Evolutionary conservation across 1,284 basidiomycete genomes (phyloP), one percentile per base, ranked within the genome.

Genomic region (Porodaedalea pini): DNA sequence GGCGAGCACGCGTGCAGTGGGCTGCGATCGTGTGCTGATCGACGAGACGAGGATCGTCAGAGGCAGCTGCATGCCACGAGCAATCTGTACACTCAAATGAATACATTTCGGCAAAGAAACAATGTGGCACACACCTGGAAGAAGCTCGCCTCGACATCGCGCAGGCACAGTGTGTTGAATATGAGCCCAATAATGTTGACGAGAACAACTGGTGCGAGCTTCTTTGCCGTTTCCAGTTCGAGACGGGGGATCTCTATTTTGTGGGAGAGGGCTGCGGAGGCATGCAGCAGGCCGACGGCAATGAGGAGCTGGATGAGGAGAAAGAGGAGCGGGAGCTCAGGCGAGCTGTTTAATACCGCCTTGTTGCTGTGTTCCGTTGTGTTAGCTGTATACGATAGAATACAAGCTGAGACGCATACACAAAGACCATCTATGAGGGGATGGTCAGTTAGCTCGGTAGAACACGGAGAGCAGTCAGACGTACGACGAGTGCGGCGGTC

Each of bases 121-220:
- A 34, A 34, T 54, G 47, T 50, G 21, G 25, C 17, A 17, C 67
- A 31, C 41, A 83, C 85, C 76, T 88, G 86, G 71, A 88, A 90
- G 70, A 86, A 90, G 0, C 85, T 85, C 0, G 88, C 86, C 59
- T 90, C 87, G 32, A 90, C 87, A 57, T 81, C 83, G 40, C 86
- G 77, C 54, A 90, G 73, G 66, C 88, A 90, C 13, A 89, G 77
- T 0, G 85, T 88, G 64, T 90, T 90, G 76, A 90, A 90, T 8
- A 87, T 79, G 6, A 91, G 77, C 6, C 88, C 87, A 27, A 85
- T 73, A 31, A 88, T 81, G 65, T 88, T 87, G 40, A 88, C 82
- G 2, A 77, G 67, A 0, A 87, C 80, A 6, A 88, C 83, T 0
- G 85, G 85, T 2, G 77, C 63, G 2, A 88, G 75, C 61, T 85